Evolutionary conservation across 768 basidiomycete genomes (phyloP).

Genomic region (Boletus fagicola): DNA sequence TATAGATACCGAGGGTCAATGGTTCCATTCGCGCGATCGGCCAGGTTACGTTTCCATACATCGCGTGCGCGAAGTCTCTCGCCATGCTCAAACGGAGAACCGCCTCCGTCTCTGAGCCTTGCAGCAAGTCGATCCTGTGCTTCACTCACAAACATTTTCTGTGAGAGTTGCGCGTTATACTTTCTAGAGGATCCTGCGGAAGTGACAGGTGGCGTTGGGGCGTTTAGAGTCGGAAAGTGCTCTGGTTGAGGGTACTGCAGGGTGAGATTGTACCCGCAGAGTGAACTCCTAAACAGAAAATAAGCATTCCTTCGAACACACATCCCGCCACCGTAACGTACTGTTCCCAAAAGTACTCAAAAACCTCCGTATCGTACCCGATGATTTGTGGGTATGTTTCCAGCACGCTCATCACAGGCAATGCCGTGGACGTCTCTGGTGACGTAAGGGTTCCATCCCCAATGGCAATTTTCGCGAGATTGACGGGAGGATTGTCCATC

Average conservation of each 20-base stretch:
- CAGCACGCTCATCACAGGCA: conserved; percentile 57
- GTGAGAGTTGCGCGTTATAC: neutral
- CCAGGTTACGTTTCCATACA: conserved; percentile 46
- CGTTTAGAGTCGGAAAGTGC: conserved; percentile 40
- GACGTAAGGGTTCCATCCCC: conserved; percentile 34
- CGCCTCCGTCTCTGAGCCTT: conserved; percentile 15
- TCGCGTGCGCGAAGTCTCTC: conserved; percentile 21
- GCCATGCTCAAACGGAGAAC: conserved; percentile 12
- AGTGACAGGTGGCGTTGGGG: neutral
- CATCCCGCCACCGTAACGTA: conserved; percentile 31
- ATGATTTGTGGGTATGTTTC: no score
- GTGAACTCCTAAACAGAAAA: conserved; percentile 41
- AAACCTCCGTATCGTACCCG: conserved; percentile 60
- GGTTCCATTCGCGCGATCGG: conserved; percentile 49
- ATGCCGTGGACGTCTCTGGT: conserved; percentile 44
- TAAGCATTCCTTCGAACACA: neutral
- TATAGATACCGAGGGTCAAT: conserved; percentile 60
- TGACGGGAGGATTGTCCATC: conserved; percentile 58
- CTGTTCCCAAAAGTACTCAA: conserved; percentile 65
- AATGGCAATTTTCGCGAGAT: conserved; percentile 53
- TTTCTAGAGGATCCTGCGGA: rapidly evolving
- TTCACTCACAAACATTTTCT: no score
- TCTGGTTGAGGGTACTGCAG: conserved; percentile 67
- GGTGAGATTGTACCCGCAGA: conserved; percentile 67
- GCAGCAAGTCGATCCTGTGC: conserved; percentile 1